Evolutionary conservation across 2,329 filamentous ascomycete genomes (phyloP).

Genomic region (Pseudomassariella vexata): DNA sequence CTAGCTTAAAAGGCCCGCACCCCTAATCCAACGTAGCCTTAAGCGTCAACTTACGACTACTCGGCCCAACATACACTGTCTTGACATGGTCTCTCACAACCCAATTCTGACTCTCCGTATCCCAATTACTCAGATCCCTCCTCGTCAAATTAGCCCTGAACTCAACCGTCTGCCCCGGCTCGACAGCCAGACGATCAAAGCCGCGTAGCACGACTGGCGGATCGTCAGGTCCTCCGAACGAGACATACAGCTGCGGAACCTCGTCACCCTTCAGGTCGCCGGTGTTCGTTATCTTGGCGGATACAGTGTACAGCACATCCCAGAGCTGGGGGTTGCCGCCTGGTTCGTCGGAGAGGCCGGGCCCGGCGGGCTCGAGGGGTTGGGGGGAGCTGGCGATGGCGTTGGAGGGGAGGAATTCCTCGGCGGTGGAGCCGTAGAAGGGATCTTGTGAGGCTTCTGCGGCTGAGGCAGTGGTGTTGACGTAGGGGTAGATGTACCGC

Average conservation of each 20-base stretch:
- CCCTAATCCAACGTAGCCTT: conserved; percentile 20
- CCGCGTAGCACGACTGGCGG: conserved; percentile 63
- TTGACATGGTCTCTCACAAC: conserved; percentile 48
- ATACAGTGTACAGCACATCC: conserved; percentile 63
- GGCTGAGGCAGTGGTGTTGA: conserved; percentile 56
- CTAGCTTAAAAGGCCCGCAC: no score
- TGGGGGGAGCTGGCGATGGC: conserved; percentile 52
- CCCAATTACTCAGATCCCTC: conserved; percentile 85
- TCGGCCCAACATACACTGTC: conserved; percentile 49
- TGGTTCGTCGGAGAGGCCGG: conserved; percentile 37
- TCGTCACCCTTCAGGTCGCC: conserved; percentile 62
- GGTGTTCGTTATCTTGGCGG: conserved; percentile 66
- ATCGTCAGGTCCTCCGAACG: conserved; percentile 73
- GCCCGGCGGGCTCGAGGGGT: conserved; percentile 40
- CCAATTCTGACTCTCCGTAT: conserved; percentile 77
- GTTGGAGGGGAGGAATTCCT: conserved; percentile 54
- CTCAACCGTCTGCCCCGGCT: conserved; percentile 58
- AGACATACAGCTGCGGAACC: conserved; percentile 73
- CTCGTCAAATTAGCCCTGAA: conserved; percentile 69
- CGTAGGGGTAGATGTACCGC: conserved; percentile 64
- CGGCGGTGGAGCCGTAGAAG: conserved; percentile 52
- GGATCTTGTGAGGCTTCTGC: conserved; percentile 51
- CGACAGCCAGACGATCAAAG: conserved; percentile 72
- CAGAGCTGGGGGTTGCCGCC: conserved; percentile 63
- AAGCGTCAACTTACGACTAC: conserved; percentile 48